Evolutionary conservation across 2,329 filamentous ascomycete genomes (phyloP), one percentile per base, ranked within the genome.

Genomic region (Alternaria alternata): DNA sequence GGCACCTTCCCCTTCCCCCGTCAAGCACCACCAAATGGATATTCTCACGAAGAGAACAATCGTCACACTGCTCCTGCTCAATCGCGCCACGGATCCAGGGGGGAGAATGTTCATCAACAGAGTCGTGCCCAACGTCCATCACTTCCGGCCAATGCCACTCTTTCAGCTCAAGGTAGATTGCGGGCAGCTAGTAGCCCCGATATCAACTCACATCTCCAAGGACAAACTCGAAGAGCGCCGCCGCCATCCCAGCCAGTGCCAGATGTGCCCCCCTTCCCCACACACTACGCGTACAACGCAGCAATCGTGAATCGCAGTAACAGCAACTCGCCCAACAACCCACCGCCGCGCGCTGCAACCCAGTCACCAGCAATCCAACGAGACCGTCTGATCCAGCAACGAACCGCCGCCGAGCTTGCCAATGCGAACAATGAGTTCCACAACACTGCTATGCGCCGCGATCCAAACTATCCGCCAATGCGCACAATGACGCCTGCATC

Each of bases 101-200:
- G 95, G 66, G 90, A 90, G 3, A 84, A 89, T 16, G 89, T 88
- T 61, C 84, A 91, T 71, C 83, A 84, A 60, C 87, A 87, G 60
- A 86, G 86, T 38, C 85, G 91, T 66, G 88, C 87, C 67, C 89
- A 92, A 68, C 87, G 91, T n/a, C 92, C 92, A 22, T 96, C 92
- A 11, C 83, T 96, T 68, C 91, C 91, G 43, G 90, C 87, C 18
- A 89, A 88, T 67, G 81, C 86, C 68, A 82, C 84, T 59, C 73
- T 70, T 82, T 73, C 67, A 54, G 72, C 73, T 58, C 78, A 71
- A 61, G 78, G 89, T 64, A 87, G 93, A 67, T 90, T 92, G 80
- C 88, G 95, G 65, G 97, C 94, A 38, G 96, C 96, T 73, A 98
- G 94, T 81, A 97, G 94, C 64, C 94, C 95, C 7, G 94, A 98